A percentile compares a stretch with the other conserved stretches of the same genome.
Evolutionary conservation across 2,329 filamentous ascomycete genomes (phyloP).

Genomic region (Aspergillus amoenus): DNA sequence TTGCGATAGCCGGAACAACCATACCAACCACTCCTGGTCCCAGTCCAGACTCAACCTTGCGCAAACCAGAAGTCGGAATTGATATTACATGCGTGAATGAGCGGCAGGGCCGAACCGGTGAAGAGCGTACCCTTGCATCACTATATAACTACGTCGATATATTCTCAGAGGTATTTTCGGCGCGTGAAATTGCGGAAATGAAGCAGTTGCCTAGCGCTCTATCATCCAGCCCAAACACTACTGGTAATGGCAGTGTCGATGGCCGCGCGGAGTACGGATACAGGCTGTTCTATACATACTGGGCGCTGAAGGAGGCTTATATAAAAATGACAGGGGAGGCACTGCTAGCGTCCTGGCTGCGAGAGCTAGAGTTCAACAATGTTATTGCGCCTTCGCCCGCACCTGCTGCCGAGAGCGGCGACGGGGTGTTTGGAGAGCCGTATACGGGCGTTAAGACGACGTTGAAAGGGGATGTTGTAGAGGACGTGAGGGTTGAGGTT

Average conservation of each 20-base stretch:
- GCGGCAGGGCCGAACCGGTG: conserved; percentile 36
- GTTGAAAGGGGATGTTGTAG: conserved; percentile 47
- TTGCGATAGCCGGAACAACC: conserved; percentile 56
- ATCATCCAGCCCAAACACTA: background rate
- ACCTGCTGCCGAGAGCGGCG: conserved; percentile 32
- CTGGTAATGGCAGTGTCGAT: background rate
- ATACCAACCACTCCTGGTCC: conserved; percentile 15
- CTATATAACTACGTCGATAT: conserved; percentile 60
- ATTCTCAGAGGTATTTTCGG: conserved; percentile 60
- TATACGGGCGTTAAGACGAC: conserved; percentile 50
- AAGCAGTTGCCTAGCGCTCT: conserved; percentile 39
- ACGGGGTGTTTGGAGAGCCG: conserved; percentile 34
- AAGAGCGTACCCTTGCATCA: conserved; percentile 49
- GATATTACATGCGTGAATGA: conserved; percentile 65
- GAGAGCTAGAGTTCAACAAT: conserved; percentile 59
- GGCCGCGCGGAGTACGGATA: conserved; percentile 54
- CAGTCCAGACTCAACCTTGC: conserved; percentile 1
- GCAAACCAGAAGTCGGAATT: conserved; percentile 51
- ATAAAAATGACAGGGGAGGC: conserved; percentile 67
- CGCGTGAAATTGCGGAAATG: conserved; percentile 56
- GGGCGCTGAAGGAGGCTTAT: conserved; percentile 66
- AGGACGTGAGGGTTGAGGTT: conserved; percentile 58
- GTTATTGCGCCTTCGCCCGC: conserved; percentile 56
- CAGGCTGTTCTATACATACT: conserved; percentile 63
- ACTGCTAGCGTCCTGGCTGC: conserved; percentile 60